Evolutionary conservation across 371 early-diverging fungal genomes (phyloP).

Genomic region (Rhizopus microsporus): DNA sequence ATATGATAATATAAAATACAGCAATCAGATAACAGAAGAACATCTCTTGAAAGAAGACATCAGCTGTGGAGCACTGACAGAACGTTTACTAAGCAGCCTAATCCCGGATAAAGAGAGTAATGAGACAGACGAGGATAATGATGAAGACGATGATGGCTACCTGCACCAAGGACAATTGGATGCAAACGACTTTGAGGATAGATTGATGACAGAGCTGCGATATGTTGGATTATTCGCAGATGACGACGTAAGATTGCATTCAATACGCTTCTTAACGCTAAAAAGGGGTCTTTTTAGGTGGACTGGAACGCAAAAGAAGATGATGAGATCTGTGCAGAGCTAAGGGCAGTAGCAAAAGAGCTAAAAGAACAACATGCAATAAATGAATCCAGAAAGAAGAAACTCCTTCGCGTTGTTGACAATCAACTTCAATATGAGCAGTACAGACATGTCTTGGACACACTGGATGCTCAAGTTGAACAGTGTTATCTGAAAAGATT

Average conservation of each 20-base stretch:
- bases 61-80: constrained; percentile 73
- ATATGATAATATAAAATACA: constrained; percentile 31
- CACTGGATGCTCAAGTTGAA: constrained; percentile 85
- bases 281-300: constrained; percentile 30
- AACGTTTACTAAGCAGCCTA: constrained; percentile 74
- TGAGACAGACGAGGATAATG: constrained; percentile 27
- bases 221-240: constrained; percentile 82
- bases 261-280: no score
- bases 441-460: constrained; percentile 84
- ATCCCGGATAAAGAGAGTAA: constrained; percentile 54
- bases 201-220: constrained; percentile 78
- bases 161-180: constrained; percentile 2
- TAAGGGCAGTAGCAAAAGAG: constrained; percentile 68
- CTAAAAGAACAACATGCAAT: constrained; percentile 70
- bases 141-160: constrained; percentile 21
- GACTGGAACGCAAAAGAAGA: constrained; percentile 78
- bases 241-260: constrained; percentile 60
- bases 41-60: constrained; percentile 59
- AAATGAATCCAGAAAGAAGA: constrained; percentile 70
- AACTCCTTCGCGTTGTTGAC: constrained; percentile 68
- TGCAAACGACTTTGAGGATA: constrained; percentile 66
- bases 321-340: constrained; percentile 83
- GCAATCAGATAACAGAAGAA: constrained; percentile 48
- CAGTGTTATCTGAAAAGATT: constrained; percentile 81
- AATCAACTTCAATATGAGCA: constrained; percentile 87